These are phyloP conservation scores for Hortiboletus campestris DNA, from an alignment of 768 basidiomycete genomes.

Conservation along the genomic window DNA sequence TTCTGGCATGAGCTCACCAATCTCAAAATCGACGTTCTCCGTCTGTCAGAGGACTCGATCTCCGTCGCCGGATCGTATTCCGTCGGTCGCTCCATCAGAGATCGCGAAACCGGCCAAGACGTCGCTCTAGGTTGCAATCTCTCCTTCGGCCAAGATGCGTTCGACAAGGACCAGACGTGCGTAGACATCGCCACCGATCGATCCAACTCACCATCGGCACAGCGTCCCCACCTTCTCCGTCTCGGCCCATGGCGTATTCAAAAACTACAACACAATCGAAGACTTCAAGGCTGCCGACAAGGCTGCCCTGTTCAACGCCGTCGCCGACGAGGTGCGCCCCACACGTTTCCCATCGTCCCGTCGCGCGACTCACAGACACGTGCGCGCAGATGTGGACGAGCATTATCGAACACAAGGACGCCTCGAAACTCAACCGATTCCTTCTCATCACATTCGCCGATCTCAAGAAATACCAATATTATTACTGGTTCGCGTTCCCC, in stretches of 20 bases:
- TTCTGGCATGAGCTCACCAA: conserved; percentile 92
- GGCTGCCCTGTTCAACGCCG: conserved; percentile 73
- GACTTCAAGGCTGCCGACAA: conserved; percentile 92
- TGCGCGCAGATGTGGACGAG: conserved; percentile 64
- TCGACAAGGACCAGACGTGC: conserved; percentile 49
- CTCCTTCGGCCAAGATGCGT: conserved; percentile 62
- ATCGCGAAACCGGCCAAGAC: conserved; percentile 72
- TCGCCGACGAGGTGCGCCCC: conserved; percentile 60
- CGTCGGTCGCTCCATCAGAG: conserved; percentile 66
- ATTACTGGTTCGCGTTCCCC: conserved; percentile 98
- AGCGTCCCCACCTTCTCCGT: conserved; percentile 52
- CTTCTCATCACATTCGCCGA: conserved; percentile 93
- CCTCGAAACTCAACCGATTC: conserved; percentile 67
- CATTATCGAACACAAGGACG: conserved; percentile 50
- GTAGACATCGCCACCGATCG: conserved; percentile 17
- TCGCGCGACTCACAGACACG: not conserved
- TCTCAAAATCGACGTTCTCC: conserved; percentile 88
- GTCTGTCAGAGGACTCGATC: conserved; percentile 71
- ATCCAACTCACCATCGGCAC: conserved; percentile 1
- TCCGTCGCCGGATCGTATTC: conserved; percentile 67
- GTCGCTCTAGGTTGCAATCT: conserved; percentile 72
- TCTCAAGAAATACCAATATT: conserved; percentile 97
- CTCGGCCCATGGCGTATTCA: conserved; percentile 62
- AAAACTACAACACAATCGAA: conserved; percentile 97
- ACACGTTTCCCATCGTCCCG: not conserved